Evolutionary conservation across 1,284 basidiomycete genomes (phyloP).

Genomic region (Tausonia pullulans): DNA sequence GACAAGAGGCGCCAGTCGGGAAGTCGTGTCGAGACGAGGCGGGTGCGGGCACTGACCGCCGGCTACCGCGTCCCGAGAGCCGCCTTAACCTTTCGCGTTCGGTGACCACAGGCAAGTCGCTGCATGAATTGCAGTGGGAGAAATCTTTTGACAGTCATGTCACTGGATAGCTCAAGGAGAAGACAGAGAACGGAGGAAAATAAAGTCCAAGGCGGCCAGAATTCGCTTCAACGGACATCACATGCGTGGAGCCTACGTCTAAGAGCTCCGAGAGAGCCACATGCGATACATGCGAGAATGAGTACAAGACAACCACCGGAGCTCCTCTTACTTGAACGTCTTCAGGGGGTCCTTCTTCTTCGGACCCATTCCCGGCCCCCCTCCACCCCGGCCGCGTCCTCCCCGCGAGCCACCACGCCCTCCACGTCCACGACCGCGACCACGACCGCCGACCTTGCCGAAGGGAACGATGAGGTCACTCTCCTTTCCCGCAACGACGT

Average conservation of each 20-base stretch:
- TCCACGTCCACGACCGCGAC: conserved; percentile 33
- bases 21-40: no score
- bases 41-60: no score
- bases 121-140: no score
- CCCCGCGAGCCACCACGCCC: conserved; percentile 36
- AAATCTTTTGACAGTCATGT: not conserved
- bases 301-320: not conserved
- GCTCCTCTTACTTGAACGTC: conserved; percentile 41
- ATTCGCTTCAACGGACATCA: no score
- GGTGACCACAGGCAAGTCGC: no score
- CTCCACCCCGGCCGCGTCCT: conserved; percentile 38
- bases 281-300: not conserved
- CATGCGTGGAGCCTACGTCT: no score
- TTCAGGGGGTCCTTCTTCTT: conserved; percentile 64
- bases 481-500: conserved; percentile 25
- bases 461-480: conserved; percentile 54
- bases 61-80: no score
- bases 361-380: conserved; percentile 30
- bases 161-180: not conserved
- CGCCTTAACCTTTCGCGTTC: no score
- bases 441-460: conserved; percentile 43
- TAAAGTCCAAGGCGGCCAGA: not conserved
- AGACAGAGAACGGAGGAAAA: not conserved
- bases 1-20: no score
- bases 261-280: not conserved